phyloP scores from a whole-genome alignment of 768 basidiomycete species.

The Auricularia cornea region DNA sequence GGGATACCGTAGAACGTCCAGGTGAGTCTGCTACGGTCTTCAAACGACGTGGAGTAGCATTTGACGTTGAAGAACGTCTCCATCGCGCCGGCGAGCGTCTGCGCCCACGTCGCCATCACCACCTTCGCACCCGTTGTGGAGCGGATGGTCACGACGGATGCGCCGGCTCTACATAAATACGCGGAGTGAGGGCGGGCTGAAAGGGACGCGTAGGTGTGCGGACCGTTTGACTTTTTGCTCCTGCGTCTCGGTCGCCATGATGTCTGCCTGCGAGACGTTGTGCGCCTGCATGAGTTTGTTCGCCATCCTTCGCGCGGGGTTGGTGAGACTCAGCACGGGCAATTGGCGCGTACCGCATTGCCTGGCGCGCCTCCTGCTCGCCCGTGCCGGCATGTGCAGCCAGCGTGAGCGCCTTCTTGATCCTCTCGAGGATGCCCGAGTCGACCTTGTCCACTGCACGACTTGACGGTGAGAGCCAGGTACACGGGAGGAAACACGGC shows the following conservation, averaged over 20 bases:
- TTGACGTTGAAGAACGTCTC: not conserved
- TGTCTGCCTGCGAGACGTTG: conserved; percentile 4
- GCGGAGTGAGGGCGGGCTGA: no score
- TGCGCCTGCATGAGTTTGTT: not conserved
- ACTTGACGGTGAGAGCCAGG: not conserved
- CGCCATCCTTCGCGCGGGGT: not conserved
- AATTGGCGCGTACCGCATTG: not conserved
- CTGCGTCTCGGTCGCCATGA: conserved; percentile 3
- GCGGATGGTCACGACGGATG: not conserved
- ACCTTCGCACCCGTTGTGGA: not conserved
- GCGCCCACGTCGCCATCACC: not conserved
- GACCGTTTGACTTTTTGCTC: conserved; percentile 6
- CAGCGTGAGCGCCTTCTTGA: conserved; percentile 5
- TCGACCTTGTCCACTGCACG: conserved; percentile 1
- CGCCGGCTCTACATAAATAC: not conserved
- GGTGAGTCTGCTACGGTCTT: not conserved
- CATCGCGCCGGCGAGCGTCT: not conserved
- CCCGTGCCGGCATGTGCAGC: conserved; percentile 4
- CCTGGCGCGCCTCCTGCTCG: conserved; percentile 2
- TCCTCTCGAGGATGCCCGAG: not conserved
- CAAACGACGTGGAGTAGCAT: not conserved
- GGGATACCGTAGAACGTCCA: conserved; percentile 1
- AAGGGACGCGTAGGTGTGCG: no score
- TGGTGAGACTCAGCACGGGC: not conserved
- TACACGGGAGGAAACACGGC: not conserved